These are phyloP conservation scores for Lathyrus tuberosus DNA, from an alignment of 306 rosid genomes.

Conservation along the genomic window DNA sequence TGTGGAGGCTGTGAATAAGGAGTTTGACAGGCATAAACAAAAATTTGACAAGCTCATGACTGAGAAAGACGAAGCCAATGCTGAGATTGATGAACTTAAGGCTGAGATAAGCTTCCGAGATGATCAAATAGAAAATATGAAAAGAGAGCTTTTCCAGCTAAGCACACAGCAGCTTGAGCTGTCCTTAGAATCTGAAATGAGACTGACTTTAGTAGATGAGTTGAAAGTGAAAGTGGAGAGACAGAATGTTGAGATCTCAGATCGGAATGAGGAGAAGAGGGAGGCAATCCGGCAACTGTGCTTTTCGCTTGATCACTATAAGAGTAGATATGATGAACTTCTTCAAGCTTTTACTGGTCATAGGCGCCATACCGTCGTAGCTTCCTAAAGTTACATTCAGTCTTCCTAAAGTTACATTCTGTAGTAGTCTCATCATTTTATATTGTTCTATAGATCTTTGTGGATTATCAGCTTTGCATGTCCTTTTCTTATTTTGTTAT, in stretches of 20 bases:
- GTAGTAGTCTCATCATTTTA: not conserved
- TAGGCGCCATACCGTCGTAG: slow-evolving; percentile 53
- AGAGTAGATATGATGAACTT: slow-evolving; percentile 77
- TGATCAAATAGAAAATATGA: slow-evolving; percentile 56
- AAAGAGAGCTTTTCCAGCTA: slow-evolving; percentile 47
- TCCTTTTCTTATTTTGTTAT: slow-evolving; percentile 3
- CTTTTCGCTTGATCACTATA: slow-evolving; percentile 74
- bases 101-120: slow-evolving; percentile 61
- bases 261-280: slow-evolving; percentile 77
- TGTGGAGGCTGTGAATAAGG: slow-evolving; percentile 59
- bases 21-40: slow-evolving; percentile 56
- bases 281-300: slow-evolving; percentile 92
- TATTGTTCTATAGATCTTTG: slow-evolving; percentile 5
- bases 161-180: slow-evolving; percentile 43
- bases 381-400: slow-evolving; percentile 40
- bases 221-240: not conserved
- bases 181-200: slow-evolving; percentile 50
- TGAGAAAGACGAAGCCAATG: slow-evolving; percentile 59
- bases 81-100: slow-evolving; percentile 48
- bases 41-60: slow-evolving; percentile 60
- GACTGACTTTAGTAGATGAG: slow-evolving; percentile 34
- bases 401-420: slow-evolving; percentile 38
- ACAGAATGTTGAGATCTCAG: slow-evolving; percentile 63
- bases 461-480: slow-evolving; percentile 23
- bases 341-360: slow-evolving; percentile 59